A percentile compares a stretch with the other conserved stretches of the same genome.
These are phyloP conservation scores for Neurospora terricola DNA, from an alignment of 495 filamentous ascomycete species.

Conservation along the genomic window DNA sequence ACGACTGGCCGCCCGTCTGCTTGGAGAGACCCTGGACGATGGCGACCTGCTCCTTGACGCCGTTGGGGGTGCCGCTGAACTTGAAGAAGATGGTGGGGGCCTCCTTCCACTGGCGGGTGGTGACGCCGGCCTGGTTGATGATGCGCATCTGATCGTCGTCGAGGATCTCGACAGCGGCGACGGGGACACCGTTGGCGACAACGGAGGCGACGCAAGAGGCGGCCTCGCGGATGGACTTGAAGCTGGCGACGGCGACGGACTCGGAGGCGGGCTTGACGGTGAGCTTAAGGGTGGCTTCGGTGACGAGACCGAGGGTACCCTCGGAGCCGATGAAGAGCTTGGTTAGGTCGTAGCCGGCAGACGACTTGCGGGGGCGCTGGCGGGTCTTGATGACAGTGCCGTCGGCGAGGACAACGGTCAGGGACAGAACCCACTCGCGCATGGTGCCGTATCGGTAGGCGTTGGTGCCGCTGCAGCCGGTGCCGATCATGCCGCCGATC, in stretches of 20 bases:
- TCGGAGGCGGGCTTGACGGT: constrained; percentile 66
- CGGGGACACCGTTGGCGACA: constrained; percentile 68
- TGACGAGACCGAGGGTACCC: constrained; percentile 70
- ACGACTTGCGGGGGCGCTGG: constrained; percentile 66
- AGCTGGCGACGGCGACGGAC: constrained; percentile 77
- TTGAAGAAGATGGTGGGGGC: constrained; percentile 92
- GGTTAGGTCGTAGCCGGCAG: constrained; percentile 82
- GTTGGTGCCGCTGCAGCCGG: constrained; percentile 89
- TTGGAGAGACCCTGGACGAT: constrained; percentile 61
- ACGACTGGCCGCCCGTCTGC: constrained; percentile 49
- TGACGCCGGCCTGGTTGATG: constrained; percentile 73
- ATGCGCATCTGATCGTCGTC: constrained; percentile 93
- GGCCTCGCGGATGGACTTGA: constrained; percentile 66
- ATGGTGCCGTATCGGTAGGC: constrained; percentile 92
- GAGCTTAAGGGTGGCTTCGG: constrained; percentile 71
- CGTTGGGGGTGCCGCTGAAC: constrained; percentile 64
- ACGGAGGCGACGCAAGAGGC: constrained; percentile 72
- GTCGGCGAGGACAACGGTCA: constrained; percentile 90
- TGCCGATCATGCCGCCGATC: constrained; percentile 95
- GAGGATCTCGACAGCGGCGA: constrained; percentile 84
- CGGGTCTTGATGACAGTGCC: constrained; percentile 85
- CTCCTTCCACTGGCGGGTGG: constrained; percentile 61
- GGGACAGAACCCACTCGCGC: constrained; percentile 86
- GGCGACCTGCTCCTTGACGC: constrained; percentile 74
- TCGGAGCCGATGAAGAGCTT: constrained; percentile 70